A percentile compares a stretch with the other conserved stretches of the same genome.
These are phyloP conservation scores for Suillus cothurnatus DNA, from an alignment of 768 basidiomycete genomes.

Conservation along the genomic window DNA sequence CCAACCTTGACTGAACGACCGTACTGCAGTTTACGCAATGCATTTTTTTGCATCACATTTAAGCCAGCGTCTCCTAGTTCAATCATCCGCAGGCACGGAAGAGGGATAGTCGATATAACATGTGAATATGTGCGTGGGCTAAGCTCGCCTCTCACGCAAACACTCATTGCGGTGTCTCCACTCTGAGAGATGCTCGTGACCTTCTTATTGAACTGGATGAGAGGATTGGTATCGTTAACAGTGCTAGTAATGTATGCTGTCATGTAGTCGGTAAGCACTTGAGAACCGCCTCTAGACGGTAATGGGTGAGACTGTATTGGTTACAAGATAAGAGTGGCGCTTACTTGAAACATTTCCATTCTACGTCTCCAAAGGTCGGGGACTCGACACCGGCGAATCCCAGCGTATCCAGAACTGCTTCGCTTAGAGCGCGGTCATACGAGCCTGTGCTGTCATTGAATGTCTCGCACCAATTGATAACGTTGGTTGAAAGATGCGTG, in stretches of 20 bases:
- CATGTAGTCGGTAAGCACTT: constrained; percentile 28
- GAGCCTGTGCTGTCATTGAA: constrained; percentile 32
- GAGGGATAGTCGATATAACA: constrained; percentile 32
- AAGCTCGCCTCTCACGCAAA: constrained; percentile 13
- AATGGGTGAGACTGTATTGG: neutral
- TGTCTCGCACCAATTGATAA: constrained; percentile 24
- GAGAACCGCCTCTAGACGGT: constrained; percentile 23
- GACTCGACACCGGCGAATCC: constrained; percentile 19
- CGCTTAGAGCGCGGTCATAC: constrained; percentile 38
- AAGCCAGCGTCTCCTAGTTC: no score
- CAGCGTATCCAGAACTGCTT: constrained; percentile 35
- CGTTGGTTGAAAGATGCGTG: neutral
- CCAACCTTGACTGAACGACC: constrained; percentile 43
- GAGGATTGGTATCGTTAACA: constrained; percentile 7
- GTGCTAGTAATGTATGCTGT: constrained; percentile 15
- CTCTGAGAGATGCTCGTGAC: constrained; percentile 20
- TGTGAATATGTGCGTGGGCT: constrained; percentile 32
- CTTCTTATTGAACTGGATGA: constrained; percentile 18
- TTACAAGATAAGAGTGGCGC: constrained; percentile 7
- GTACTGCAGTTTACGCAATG: no score
- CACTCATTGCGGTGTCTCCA: neutral
- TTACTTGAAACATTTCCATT: constrained; percentile 34
- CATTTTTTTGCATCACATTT: no score
- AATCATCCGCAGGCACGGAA: no score
- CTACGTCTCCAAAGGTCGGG: constrained; percentile 2